Base-by-base conservation (phyloP, 352 stramenopile species). In the Pythium folliculosum region DNA sequence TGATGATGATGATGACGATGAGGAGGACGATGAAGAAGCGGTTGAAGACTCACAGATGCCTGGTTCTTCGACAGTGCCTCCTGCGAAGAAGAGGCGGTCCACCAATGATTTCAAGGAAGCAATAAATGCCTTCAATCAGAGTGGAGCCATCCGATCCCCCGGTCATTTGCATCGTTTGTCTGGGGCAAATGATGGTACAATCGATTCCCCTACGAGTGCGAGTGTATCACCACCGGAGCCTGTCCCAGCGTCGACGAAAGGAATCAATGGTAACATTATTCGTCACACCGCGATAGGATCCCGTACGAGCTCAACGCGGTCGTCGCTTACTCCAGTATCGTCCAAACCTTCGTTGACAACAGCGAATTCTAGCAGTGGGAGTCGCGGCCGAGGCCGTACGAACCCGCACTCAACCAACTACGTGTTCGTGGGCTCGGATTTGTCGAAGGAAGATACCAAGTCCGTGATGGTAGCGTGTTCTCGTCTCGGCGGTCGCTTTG, bases 401-500 rank as follows among this genome's bases (percentile, higher is more conserved):
- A 23, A 14, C 12, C 35, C 60, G 30, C 16, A 22, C 0, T 54
- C 35, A 1, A 5, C 19, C n/a, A 48, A 23, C 32, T 52, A 54
- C 23, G 50, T 22, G 4, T 71, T 71, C 38, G 64, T 90, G 3
- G 81, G 76, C 51, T 90, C 86, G 0, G 85, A 92, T 56, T 47
- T 94, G 13, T 72, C 69, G 0, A 77, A 70, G 4, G 73, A 86
- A 2, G 80, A 93, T 48, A 72, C 73, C 32, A 92, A 87, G 57
- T 63, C 65, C 1, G 65, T 94, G 12, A 56, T 86, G 22, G 63
- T 82, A 1, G 86, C 83, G 4, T 93, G 83, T n/a, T 71, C 80
- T 19, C 65, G 62, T 0, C 79, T 94, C 12, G 84, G 84, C 8
- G 86, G 81, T 1, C 88, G 86, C 37, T 92, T 92, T 58, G 86